A percentile compares a stretch with the other conserved stretches of the same genome.
Evolutionary conservation across 2,329 filamentous ascomycete species (phyloP).

Genomic region (Botryotinia calthae): DNA sequence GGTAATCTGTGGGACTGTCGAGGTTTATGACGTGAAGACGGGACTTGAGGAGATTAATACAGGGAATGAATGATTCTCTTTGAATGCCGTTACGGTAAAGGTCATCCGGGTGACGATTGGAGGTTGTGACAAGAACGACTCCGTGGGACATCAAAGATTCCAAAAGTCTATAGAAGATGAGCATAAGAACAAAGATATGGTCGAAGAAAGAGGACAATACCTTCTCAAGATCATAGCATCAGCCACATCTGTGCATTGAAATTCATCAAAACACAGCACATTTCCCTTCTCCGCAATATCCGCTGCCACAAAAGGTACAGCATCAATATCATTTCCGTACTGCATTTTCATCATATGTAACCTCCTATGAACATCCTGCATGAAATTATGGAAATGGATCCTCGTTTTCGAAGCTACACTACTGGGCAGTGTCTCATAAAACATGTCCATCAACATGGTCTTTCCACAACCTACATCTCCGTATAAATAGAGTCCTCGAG

Average conservation of each 20-base stretch:
- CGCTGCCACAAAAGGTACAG: slow-evolving; percentile 88
- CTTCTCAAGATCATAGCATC: slow-evolving; percentile 96
- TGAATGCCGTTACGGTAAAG: slow-evolving; percentile 98
- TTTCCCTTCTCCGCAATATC: slow-evolving; percentile 82
- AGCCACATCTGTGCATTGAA: slow-evolving; percentile 96
- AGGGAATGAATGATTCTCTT: slow-evolving; percentile 90
- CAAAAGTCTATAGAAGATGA: slow-evolving; percentile 56
- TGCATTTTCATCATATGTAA: slow-evolving; percentile 87
- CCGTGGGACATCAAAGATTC: slow-evolving; percentile 93
- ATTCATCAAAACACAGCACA: slow-evolving; percentile 96
- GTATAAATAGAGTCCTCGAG: slow-evolving; percentile 89
- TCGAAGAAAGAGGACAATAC: slow-evolving; percentile 40
- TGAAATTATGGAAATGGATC: slow-evolving; percentile 99
- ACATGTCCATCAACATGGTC: slow-evolving; percentile 99
- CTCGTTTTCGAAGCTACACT: slow-evolving; percentile 80
- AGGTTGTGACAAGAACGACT: slow-evolving; percentile 94
- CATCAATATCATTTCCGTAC: slow-evolving; percentile 86
- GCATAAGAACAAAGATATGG: slow-evolving; percentile 4
- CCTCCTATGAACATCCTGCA: slow-evolving; percentile 94
- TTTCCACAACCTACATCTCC: slow-evolving; percentile 97
- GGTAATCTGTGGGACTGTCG: slow-evolving; percentile 93
- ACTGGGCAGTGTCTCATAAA: slow-evolving; percentile 85
- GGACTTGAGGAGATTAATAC: slow-evolving; percentile 85
- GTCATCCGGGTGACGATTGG: slow-evolving; percentile 93
- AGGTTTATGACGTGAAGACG: slow-evolving; percentile 88